A percentile compares a stretch with the other conserved stretches of the same genome.
Evolutionary conservation across 2,329 filamentous ascomycete species (phyloP).

Genomic region (Fusarium sp.): DNA sequence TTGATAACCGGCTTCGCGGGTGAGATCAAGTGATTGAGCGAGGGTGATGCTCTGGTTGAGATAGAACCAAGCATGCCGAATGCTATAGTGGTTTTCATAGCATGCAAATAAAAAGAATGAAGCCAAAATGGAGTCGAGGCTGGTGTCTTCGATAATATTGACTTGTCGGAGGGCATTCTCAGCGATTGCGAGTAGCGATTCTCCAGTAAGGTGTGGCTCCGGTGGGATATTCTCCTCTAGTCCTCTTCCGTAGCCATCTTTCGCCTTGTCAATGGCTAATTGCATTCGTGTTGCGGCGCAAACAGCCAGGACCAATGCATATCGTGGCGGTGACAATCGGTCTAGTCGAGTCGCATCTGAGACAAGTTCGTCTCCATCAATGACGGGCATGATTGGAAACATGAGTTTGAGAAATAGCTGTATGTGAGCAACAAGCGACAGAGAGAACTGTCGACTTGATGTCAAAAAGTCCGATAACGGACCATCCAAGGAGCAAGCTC

Average conservation of each 20-base stretch:
- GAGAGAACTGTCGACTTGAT: conserved; percentile 36
- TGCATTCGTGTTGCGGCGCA: conserved; percentile 48
- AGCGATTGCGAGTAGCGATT: conserved; percentile 41
- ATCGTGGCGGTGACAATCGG: conserved; percentile 41
- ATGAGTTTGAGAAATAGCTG: conserved; percentile 46
- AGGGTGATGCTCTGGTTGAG: conserved; percentile 49
- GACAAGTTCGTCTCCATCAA: conserved; percentile 44
- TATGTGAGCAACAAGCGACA: conserved; percentile 43
- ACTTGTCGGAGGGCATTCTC: conserved; percentile 44
- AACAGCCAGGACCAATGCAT: conserved; percentile 45
- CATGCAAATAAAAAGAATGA: conserved; percentile 48
- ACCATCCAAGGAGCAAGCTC: neutral
- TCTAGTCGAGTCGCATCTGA: conserved; percentile 41
- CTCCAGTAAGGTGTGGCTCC: conserved; percentile 40
- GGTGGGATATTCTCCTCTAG: conserved; percentile 31
- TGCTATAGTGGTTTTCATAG: conserved; percentile 47
- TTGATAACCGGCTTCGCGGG: conserved; percentile 42
- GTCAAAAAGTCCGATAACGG: neutral
- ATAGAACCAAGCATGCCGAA: conserved; percentile 47
- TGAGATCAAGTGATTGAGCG: conserved; percentile 43
- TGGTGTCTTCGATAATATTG: conserved; percentile 44
- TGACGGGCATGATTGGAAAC: conserved; percentile 49
- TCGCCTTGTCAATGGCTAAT: conserved; percentile 39
- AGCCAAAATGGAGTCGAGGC: conserved; percentile 44
- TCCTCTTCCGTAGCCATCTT: conserved; percentile 15